Evolutionary conservation across 768 basidiomycete genomes (phyloP).

Genomic region (Thelephora aurantiotincta): DNA sequence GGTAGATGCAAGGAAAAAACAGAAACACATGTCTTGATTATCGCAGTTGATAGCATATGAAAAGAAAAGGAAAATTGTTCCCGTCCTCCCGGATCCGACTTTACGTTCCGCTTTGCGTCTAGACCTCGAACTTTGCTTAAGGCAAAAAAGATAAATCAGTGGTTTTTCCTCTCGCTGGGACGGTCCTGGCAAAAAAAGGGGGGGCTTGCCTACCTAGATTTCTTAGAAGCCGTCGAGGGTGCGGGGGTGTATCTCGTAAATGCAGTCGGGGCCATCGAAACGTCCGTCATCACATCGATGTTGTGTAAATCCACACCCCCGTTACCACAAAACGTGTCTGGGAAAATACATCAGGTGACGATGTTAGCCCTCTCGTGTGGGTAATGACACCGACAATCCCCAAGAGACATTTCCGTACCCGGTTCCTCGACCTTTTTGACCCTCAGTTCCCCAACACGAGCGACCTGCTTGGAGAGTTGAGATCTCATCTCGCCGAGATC

Average conservation of each 20-base stretch:
- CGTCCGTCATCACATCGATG: slow-evolving; percentile 91
- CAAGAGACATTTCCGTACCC: slow-evolving; percentile 26
- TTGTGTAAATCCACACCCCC: slow-evolving; percentile 73
- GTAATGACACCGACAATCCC: slow-evolving; percentile 8
- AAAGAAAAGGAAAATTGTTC: too few species aligned
- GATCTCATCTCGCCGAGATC: slow-evolving; percentile 78
- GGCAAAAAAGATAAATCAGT: too few species aligned
- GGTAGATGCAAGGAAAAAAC: too few species aligned
- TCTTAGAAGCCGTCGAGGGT: slow-evolving; percentile 53
- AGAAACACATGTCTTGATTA: too few species aligned
- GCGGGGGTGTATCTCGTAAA: slow-evolving; percentile 93
- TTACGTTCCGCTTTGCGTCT: slow-evolving; percentile 82
- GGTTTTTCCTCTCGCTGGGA: too few species aligned
- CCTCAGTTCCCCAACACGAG: slow-evolving; percentile 65
- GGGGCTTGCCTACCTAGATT: slow-evolving; percentile 47
- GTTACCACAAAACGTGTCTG: slow-evolving; percentile 72
- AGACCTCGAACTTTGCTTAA: slow-evolving; percentile 63
- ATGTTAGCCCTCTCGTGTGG: neutral
- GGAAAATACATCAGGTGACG: neutral
- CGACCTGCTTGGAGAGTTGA: slow-evolving; percentile 73
- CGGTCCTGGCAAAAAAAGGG: too few species aligned
- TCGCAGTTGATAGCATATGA: too few species aligned
- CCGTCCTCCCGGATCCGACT: slow-evolving; percentile 78
- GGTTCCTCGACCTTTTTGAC: slow-evolving; percentile 71
- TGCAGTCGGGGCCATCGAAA: slow-evolving; percentile 75